Percentiles rank a stretch among this genome's conserved stretches.
phyloP scores from a whole-genome alignment of 2,329 filamentous ascomycete species.

The Raffaelea ambrosiae region DNA sequence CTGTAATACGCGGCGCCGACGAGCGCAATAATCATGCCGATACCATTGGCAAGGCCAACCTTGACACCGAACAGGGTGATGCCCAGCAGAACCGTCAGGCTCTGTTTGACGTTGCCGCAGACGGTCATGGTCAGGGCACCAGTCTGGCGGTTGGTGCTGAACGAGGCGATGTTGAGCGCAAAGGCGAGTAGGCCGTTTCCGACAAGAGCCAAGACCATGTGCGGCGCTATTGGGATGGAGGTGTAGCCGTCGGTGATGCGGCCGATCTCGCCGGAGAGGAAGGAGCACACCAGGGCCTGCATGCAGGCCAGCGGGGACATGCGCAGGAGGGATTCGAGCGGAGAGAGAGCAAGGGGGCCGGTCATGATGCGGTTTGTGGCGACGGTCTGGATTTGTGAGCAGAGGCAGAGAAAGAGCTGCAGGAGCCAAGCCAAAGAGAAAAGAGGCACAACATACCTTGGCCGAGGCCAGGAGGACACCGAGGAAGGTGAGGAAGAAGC shows the following conservation, averaged over 20 bases:
- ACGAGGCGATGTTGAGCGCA: conserved; percentile 46
- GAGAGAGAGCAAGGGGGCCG: conserved; percentile 45
- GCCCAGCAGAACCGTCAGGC: conserved; percentile 44
- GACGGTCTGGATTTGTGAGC: conserved; percentile 44
- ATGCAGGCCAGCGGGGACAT: conserved; percentile 53
- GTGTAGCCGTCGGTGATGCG: conserved; percentile 28
- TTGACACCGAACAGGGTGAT: conserved; percentile 43
- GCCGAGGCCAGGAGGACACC: conserved; percentile 45
- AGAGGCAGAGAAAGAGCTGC: background rate
- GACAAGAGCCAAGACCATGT: conserved; percentile 28
- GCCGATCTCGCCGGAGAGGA: conserved; percentile 42
- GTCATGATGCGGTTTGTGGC: conserved; percentile 59
- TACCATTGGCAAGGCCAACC: conserved; percentile 43
- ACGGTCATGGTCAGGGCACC: conserved; percentile 53
- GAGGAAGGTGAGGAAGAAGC: conserved; percentile 45
- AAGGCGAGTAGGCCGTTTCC: conserved; percentile 48
- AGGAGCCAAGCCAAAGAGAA: background rate
- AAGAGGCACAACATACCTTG: conserved; percentile 35
- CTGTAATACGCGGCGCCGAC: conserved; percentile 49
- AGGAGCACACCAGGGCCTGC: conserved; percentile 44
- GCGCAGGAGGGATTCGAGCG: conserved; percentile 52
- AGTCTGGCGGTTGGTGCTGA: conserved; percentile 49
- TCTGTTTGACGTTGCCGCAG: conserved; percentile 51
- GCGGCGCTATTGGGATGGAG: conserved; percentile 22
- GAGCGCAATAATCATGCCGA: conserved; percentile 47